These are phyloP conservation scores for Cyclotella baltica DNA, from an alignment of 108 stramenopile species.

Conservation along the genomic window DNA sequence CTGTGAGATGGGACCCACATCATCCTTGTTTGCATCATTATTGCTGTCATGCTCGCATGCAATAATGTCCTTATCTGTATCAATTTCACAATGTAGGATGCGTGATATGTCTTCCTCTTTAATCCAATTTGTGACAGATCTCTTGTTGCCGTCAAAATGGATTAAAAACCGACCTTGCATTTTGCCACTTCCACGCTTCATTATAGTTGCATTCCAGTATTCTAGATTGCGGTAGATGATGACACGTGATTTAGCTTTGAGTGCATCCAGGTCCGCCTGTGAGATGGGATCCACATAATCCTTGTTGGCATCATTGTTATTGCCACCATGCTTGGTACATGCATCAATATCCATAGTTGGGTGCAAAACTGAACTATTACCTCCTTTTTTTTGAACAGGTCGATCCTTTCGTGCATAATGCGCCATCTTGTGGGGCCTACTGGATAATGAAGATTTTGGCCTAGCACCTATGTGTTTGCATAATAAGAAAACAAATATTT, in stretches of 20 bases:
- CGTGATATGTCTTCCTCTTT: no score
- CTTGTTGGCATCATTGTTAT: no score
- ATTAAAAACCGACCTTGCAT: background rate
- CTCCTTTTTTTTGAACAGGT: no score
- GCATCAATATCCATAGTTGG: background rate
- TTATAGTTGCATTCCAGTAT: constrained; percentile 11
- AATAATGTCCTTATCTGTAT: background rate
- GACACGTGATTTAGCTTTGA: background rate
- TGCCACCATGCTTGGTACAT: no score
- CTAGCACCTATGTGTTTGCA: no score
- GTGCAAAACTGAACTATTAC: no score
- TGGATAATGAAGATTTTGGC: no score
- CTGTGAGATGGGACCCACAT: background rate
- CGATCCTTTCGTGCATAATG: no score
- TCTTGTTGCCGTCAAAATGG: constrained; percentile 1
- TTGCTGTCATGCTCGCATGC: background rate
- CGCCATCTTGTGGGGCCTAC: no score
- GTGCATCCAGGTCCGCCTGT: constrained; percentile 5
- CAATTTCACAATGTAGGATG: background rate
- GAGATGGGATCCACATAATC: background rate
- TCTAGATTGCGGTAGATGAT: background rate
- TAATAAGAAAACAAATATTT: no score
- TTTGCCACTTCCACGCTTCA: background rate
- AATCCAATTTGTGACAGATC: background rate
- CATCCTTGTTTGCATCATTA: no score